phyloP scores from a whole-genome alignment of 768 basidiomycete species.

The Serendipita sp. region DNA sequence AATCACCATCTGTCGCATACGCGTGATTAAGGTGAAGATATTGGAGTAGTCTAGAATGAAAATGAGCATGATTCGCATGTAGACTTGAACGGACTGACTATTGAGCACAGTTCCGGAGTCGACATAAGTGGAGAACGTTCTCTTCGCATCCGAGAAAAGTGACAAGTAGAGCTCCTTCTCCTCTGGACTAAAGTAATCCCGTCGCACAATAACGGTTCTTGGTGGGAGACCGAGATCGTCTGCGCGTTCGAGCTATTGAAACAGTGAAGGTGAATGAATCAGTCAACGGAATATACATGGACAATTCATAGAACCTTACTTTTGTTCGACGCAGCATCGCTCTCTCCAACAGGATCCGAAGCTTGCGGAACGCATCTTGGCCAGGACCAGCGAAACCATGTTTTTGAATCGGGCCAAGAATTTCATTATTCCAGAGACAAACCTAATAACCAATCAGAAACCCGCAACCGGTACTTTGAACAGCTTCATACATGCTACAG shows the following conservation, averaged over 20 bases:
- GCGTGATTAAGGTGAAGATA: constrained; percentile 76
- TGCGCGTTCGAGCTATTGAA: constrained; percentile 67
- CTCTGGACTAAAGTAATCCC: constrained; percentile 89
- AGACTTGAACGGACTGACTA: constrained; percentile 36
- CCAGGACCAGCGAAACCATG: constrained; percentile 72
- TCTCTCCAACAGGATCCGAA: constrained; percentile 71
- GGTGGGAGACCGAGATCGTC: constrained; percentile 95
- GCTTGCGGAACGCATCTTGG: constrained; percentile 72
- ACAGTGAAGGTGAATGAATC: constrained; percentile 11
- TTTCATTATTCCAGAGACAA: constrained; percentile 95
- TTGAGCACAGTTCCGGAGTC: constrained; percentile 81
- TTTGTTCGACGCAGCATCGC: constrained; percentile 94
- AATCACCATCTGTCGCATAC: constrained; percentile 91
- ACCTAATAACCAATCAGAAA: constrained; percentile 28
- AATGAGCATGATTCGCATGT: constrained; percentile 5
- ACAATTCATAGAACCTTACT: constrained; percentile 20
- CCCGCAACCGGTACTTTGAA: constrained; percentile 36
- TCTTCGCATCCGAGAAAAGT: constrained; percentile 80
- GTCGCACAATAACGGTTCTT: constrained; percentile 69
- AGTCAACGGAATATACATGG: background rate
- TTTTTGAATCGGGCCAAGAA: constrained; percentile 89
- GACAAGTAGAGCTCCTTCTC: constrained; percentile 91
- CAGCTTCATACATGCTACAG: background rate
- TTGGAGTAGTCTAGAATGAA: constrained; percentile 62
- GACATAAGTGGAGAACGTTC: constrained; percentile 80